Base-by-base conservation (phyloP, 495 filamentous ascomycete species). In the Schizothecium vesticola region DNA sequence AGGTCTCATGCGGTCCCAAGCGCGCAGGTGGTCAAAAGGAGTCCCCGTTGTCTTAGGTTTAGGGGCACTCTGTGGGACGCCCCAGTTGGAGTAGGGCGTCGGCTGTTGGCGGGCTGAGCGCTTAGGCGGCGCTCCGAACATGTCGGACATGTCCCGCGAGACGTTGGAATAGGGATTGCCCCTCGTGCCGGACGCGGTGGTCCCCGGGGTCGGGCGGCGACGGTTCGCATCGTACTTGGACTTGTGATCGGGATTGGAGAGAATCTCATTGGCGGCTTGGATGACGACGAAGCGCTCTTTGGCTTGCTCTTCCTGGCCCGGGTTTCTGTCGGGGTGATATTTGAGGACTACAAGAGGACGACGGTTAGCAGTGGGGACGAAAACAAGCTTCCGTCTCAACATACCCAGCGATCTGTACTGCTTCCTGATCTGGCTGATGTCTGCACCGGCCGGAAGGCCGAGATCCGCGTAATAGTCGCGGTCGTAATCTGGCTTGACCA, bases 291-390 rank as follows among this genome's bases (percentile, higher is more conserved):
- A 97, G 73, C 90, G 91, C 22, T 91, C 80, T 67, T 88, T 92
- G 67, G 89, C 89, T 70, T 92, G 91, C 23, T 83, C 73, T 78
- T 97, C 93, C 69, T 85, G 84, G 57, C 94, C 94, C 5, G 89
- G 91, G 72, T 97, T 96, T 57, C 93, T 88, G 76, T 97, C 94
- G 8, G 94, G 94, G 74, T 97, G 94, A 71, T 89, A 96, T 72
- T 88, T 89, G 26, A 95, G 84, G 36, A 93, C 93, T 94, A 70
- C 64, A 25, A 23, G 7, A 26, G 11, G 11, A 26, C 21, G 24
- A 31, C 63, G 16, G 36, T 26, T 19, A 69, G 70, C 56, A 22
- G 36, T 11, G 36, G n/a, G 3, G 8, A 10, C 24, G 25, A 25
- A 28, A 43, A 51, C 5, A 51, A 7, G 7, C 16, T 22, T 16